Base-by-base conservation (phyloP, 2,329 filamentous ascomycete genomes). In the Pseudopyrenochaeta lycopersici region DNA sequence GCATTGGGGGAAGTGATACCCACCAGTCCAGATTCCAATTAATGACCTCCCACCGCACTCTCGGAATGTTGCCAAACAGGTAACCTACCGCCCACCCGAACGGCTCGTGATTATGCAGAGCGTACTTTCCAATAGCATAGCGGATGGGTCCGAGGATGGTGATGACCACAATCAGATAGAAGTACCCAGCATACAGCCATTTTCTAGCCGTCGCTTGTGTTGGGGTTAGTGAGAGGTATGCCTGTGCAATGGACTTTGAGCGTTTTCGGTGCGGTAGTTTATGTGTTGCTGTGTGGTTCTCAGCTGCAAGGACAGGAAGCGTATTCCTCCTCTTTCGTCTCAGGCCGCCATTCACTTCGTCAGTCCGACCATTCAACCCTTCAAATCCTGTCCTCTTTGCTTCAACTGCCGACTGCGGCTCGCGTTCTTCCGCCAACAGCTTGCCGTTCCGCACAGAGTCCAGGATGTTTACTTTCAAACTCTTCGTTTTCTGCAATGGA, bases 31-130 rank as follows among this genome's bases (percentile, higher is more conserved):
- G 80, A 56, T 89, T 86, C 55, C 85, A 82, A 54, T 83, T 84
- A 14, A 91, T 81, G 7, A 94, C 84, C 72, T 89, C 83, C 71
- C 89, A 88, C 20, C 92, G 84, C 62, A 97, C 86, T 68, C 81
- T 82, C 0, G 85, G 82, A 10, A 93, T 71, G 64, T 96, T 90
- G 11, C 94, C 93, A 56, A 98, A 85, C 2, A 97, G 79, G 74
- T 99, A 99, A 1, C 91, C 89, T 10, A 97, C 76, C 0, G 92
- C 93, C 95, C 95, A 99, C 2, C 94, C 91, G 39, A 99, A 85
- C 0, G 95, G 92, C 65, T 99, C 95, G 46, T 87, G 79, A 14
- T 86, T 87, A 30, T 83, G 70, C 1, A 99, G 81, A 12, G 92
- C 92, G 57, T 84, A 81, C 38, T 78, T 76, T 33, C 83, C 78